Conservation (phyloP, 2,329 filamentous ascomycete genomes). For the Plenodomus biglobosus region DNA sequence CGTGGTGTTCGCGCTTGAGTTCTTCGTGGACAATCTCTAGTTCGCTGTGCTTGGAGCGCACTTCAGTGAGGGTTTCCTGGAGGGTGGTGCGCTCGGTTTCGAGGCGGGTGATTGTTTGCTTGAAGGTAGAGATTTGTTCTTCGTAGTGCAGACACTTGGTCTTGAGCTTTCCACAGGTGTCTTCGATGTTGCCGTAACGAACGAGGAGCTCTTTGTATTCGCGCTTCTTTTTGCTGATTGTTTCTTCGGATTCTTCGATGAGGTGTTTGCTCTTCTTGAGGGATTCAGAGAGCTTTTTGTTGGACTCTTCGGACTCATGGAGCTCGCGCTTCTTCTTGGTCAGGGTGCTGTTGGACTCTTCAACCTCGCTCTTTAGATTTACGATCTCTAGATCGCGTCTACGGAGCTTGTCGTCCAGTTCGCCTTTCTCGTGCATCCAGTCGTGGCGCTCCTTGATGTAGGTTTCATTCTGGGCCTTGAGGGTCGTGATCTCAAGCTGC, state of each 20-base stretch:
- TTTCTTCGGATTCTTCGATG: constrained; percentile 1
- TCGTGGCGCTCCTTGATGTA: constrained; percentile 7
- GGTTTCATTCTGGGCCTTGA: neutral
- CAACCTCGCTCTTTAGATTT: constrained; percentile 4
- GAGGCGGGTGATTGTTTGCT: constrained; percentile 1
- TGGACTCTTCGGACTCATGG: neutral
- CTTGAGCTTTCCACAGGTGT: constrained; percentile 4
- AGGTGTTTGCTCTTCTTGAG: constrained; percentile 4
- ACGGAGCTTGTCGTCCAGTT: constrained; percentile 5
- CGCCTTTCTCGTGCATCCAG: constrained; percentile 3
- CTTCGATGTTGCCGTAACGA: neutral
- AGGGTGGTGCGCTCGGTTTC: constrained; percentile 3
- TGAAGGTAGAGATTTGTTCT: constrained; percentile 1
- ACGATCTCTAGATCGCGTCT: constrained; percentile 3
- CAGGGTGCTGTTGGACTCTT: constrained; percentile 3
- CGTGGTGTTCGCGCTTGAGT: constrained; percentile 2
- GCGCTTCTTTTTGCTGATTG: neutral
- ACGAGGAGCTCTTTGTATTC: neutral
- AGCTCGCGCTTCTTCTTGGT: constrained; percentile 8
- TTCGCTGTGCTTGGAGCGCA: neutral
- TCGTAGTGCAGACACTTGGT: constrained; percentile 2
- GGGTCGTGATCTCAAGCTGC: constrained; percentile 6
- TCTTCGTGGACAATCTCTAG: constrained; percentile 4
- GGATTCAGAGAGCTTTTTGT: neutral
- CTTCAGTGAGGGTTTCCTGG: constrained; percentile 2